Evolutionary conservation across 305 asterid species (phyloP).

Genomic region (Fraxinus greggii): DNA sequence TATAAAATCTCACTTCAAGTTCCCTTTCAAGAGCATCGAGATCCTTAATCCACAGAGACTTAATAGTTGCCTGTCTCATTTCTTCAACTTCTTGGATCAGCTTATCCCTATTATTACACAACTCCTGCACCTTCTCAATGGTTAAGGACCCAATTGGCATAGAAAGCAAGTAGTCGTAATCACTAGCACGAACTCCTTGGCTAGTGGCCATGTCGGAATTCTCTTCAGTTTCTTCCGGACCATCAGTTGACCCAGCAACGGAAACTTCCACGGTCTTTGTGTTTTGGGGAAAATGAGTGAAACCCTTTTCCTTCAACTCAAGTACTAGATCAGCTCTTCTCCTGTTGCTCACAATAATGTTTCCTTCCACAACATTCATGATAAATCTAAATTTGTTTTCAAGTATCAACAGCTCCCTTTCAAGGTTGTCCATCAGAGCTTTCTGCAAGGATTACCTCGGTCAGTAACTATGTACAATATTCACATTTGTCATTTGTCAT

Average conservation of each 20-base stretch:
- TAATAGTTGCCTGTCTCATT: slow-evolving; percentile 60
- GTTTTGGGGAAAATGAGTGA: slow-evolving; percentile 81
- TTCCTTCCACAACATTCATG: slow-evolving; percentile 71
- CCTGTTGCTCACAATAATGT: slow-evolving; percentile 81
- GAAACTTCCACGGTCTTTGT: slow-evolving; percentile 45
- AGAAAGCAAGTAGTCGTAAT: slow-evolving; percentile 83
- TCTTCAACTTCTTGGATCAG: slow-evolving; percentile 58
- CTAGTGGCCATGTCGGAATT: slow-evolving; percentile 34
- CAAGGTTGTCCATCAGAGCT: slow-evolving; percentile 65
- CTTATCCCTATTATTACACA: slow-evolving; percentile 67
- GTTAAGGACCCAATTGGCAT: slow-evolving; percentile 86
- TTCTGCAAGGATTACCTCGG: slow-evolving; percentile 44
- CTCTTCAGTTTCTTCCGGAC: slow-evolving; percentile 66
- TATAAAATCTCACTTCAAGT: slow-evolving; percentile 53
- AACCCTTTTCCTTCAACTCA: slow-evolving; percentile 83
- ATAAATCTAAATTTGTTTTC: slow-evolving; percentile 84
- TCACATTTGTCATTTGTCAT: not conserved
- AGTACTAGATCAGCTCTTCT: slow-evolving; percentile 70
- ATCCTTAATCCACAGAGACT: slow-evolving; percentile 72
- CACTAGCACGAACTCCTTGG: slow-evolving; percentile 57
- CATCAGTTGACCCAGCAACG: slow-evolving; percentile 63
- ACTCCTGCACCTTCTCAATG: slow-evolving; percentile 71
- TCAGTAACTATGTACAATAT: not conserved
- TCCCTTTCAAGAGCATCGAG: slow-evolving; percentile 68
- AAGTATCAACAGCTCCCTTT: slow-evolving; percentile 66